These are phyloP conservation scores for Aureococcus anophagefferens DNA, from an alignment of 108 stramenopile species.

Conservation along the genomic window DNA sequence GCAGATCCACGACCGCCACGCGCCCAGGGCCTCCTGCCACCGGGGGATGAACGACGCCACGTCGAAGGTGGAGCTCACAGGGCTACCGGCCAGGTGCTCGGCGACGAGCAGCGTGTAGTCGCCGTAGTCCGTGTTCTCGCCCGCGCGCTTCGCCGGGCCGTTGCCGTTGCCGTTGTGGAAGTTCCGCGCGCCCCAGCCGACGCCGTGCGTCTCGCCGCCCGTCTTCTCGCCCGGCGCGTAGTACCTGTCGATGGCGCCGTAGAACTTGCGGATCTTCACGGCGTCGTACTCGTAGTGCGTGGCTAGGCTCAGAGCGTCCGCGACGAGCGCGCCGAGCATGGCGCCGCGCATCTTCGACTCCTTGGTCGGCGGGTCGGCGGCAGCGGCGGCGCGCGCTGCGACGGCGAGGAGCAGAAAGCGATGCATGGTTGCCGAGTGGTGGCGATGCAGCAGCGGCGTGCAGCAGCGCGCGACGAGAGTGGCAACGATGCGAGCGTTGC, in stretches of 20 bases:
- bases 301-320: constrained; percentile 17
- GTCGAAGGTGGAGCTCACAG: not conserved
- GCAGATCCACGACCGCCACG: constrained; percentile 16
- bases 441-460: too few species aligned
- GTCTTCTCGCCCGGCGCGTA: constrained; percentile 13
- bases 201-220: constrained; percentile 17
- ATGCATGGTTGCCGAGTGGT: too few species aligned
- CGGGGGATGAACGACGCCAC: constrained; percentile 4
- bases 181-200: constrained; percentile 20
- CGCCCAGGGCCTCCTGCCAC: constrained; percentile 5
- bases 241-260: constrained; percentile 8
- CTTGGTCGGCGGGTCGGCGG: too few species aligned
- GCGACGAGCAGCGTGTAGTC: constrained; percentile 13
- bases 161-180: constrained; percentile 10
- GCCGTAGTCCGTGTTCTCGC: constrained; percentile 16
- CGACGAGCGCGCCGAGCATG: constrained; percentile 4
- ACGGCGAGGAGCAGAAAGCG: too few species aligned
- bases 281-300: constrained; percentile 23
- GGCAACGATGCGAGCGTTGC: too few species aligned
- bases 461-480: too few species aligned
- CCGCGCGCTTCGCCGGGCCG: not conserved
- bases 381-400: too few species aligned
- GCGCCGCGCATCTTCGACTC: constrained; percentile 7
- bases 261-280: constrained; percentile 4
- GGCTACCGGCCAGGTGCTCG: constrained; percentile 6